Base-by-base conservation (phyloP, 2,329 filamentous ascomycete genomes). In the Corynespora cassiicola region DNA sequence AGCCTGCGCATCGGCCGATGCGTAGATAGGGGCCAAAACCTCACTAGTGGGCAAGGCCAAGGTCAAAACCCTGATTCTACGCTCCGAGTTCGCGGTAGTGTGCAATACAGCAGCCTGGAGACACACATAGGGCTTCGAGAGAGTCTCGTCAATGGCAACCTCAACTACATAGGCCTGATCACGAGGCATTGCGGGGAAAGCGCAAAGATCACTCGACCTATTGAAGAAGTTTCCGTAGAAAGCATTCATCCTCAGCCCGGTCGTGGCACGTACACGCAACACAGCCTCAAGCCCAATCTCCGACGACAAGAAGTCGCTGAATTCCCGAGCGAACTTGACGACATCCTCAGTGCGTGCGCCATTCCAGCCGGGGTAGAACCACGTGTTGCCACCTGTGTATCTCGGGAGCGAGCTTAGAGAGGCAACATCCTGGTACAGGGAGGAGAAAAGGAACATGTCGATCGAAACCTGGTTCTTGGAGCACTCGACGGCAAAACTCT, bases 171-270 rank as follows among this genome's bases (percentile, higher is more conserved):
- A 97, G 49, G 88, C 90, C 69, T 99, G 94, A 61, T 99, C 94
- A 64, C 94, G 86, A 20, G 94, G 94, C 77, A 99, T 97, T 0
- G 94, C 91, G 2, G 94, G 94, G 79, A 99, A 99, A 9, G 94
- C 94, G 68, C 94, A 97, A 20, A 99, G 82, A 73, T 99, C 94
- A 11, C 91, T 96, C 66, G 90, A 96, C 56, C 94, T 83, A 76
- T 97, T 99, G 79, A 99, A 99, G 73, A 99, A 99, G 75, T 99
- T 99, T 54, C 94, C 94, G 70, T 97, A 99, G 73, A 99, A 99
- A 2, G 92, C 91, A 74, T 86, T 96, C 88, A 97, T 97, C 36
- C 94, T 85, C 42, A 99, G 75, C 35, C 94, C 94, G 16, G 91
- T 97, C 2, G 91, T 96, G 12, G 94, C 94, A 52, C 94, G 86